Evolutionary conservation across 345 rosid species (phyloP).

Genomic region (Aquilaria yunnanensis): DNA sequence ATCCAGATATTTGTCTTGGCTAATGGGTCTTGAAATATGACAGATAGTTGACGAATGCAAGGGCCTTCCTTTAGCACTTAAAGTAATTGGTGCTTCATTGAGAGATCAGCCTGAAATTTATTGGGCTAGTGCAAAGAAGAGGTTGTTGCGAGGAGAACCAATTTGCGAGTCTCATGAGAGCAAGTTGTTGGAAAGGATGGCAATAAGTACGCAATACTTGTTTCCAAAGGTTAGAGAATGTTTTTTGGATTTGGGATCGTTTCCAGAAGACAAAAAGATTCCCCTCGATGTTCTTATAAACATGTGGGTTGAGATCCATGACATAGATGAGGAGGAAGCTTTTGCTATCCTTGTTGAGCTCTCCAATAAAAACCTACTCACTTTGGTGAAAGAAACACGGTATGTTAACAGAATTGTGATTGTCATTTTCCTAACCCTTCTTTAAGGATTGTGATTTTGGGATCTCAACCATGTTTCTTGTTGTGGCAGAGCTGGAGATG

Average conservation of each 20-base stretch:
- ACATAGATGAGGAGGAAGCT: slow-evolving; percentile 51
- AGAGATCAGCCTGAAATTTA: slow-evolving; percentile 52
- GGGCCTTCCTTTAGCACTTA: slow-evolving; percentile 95
- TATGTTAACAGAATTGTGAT: slow-evolving; percentile 12
- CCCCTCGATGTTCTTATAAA: slow-evolving; percentile 82
- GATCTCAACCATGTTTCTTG: slow-evolving; percentile 9
- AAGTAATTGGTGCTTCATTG: slow-evolving; percentile 83
- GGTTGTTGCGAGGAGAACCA: slow-evolving; percentile 65
- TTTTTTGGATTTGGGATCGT: slow-evolving; percentile 91
- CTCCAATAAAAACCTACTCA: slow-evolving; percentile 69
- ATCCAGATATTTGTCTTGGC: background rate
- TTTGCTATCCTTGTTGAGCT: slow-evolving; percentile 69
- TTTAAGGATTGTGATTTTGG: background rate
- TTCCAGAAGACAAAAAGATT: slow-evolving; percentile 92
- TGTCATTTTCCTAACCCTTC: background rate
- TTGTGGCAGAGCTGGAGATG: slow-evolving; percentile 54
- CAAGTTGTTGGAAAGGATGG: slow-evolving; percentile 69
- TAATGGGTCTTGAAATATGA: slow-evolving; percentile 12
- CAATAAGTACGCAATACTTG: slow-evolving; percentile 55
- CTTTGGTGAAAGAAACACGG: slow-evolving; percentile 78
- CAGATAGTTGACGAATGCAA: slow-evolving; percentile 79
- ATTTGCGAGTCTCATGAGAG: slow-evolving; percentile 67
- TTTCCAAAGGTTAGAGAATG: slow-evolving; percentile 47
- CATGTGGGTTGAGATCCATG: slow-evolving; percentile 79
- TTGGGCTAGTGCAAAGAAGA: slow-evolving; percentile 61